Evolutionary conservation across 1,139 yeast genomes (phyloP).

Genomic region (Saccharomyces uvarum): DNA sequence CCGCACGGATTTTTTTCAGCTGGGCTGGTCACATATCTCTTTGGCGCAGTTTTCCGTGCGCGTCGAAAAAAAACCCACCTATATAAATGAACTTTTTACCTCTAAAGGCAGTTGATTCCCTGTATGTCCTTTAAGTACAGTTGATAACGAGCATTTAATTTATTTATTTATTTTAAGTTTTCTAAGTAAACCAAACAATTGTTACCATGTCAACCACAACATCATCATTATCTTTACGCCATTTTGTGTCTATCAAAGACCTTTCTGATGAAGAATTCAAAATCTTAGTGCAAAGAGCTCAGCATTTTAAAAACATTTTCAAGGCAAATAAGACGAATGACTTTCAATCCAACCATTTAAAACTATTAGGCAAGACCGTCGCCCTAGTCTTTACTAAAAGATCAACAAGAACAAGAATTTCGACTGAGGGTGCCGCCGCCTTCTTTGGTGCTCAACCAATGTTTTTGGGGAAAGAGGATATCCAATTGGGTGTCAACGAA

Average conservation of each 20-base stretch:
- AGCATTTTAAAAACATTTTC: slow-evolving; percentile 48
- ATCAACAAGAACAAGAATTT: slow-evolving; percentile 89
- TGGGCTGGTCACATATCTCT: not conserved
- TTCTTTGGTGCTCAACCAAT: slow-evolving; percentile 94
- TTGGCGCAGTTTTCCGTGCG: not conserved
- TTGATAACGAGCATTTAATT: slow-evolving; percentile 21
- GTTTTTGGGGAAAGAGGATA: slow-evolving; percentile 93
- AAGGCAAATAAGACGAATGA: slow-evolving; percentile 42
- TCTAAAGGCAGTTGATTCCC: slow-evolving; percentile 5
- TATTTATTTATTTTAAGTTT: not conserved
- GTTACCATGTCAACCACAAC: slow-evolving; percentile 4
- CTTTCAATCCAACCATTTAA: slow-evolving; percentile 43
- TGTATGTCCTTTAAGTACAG: slow-evolving; percentile 25
- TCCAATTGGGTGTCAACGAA: slow-evolving; percentile 93
- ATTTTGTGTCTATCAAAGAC: slow-evolving; percentile 72
- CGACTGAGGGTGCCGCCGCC: slow-evolving; percentile 89
- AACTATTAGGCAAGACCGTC: slow-evolving; percentile 70
- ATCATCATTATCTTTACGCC: slow-evolving; percentile 40
- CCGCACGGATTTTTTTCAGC: not conserved
- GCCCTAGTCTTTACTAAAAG: slow-evolving; percentile 83
- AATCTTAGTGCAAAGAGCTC: slow-evolving; percentile 61
- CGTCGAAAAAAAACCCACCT: not conserved
- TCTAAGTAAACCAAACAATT: not conserved
- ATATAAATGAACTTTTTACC: slow-evolving; percentile 1
- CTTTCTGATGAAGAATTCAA: slow-evolving; percentile 61